phyloP scores from a whole-genome alignment of 805 yeast genomes.

The Nakazawaea peltata region DNA sequence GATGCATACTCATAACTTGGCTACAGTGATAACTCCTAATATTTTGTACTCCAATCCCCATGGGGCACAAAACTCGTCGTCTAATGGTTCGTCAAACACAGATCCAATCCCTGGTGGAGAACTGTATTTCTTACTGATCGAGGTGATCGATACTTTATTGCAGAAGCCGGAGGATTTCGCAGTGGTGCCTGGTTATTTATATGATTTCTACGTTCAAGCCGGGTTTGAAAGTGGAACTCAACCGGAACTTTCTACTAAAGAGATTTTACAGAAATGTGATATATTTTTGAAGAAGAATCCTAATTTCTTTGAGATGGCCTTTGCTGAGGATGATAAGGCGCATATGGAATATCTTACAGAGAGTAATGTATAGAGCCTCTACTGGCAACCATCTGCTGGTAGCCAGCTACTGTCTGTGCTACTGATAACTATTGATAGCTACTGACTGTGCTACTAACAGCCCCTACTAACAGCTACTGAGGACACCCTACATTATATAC shows the following conservation, averaged over 20 bases:
- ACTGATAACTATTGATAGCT: neutral
- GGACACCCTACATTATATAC: too few relatives aligned
- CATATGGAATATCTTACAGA: too few relatives aligned
- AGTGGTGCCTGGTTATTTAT: conserved; percentile 62
- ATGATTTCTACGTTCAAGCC: conserved; percentile 38
- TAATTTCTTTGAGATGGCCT: conserved; percentile 4
- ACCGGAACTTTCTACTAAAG: conserved; percentile 26
- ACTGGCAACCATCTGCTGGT: too few relatives aligned
- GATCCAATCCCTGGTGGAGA: conserved; percentile 39
- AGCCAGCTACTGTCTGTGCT: too few relatives aligned
- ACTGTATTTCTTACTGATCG: conserved; percentile 81
- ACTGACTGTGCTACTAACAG: neutral
- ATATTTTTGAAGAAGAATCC: conserved; percentile 20
- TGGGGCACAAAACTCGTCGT: conserved; percentile 11
- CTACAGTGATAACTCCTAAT: conserved; percentile 94
- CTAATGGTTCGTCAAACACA: neutral
- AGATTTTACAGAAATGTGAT: conserved; percentile 27
- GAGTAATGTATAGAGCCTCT: too few relatives aligned
- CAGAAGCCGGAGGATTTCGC: conserved; percentile 74
- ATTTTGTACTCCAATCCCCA: conserved; percentile 55
- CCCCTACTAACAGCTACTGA: neutral
- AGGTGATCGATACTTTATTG: conserved; percentile 78
- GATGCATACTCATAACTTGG: conserved; percentile 92
- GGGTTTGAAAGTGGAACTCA: conserved; percentile 24
- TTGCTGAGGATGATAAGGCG: neutral